These are phyloP conservation scores for Zopfia rhizophila DNA, from an alignment of 2,329 filamentous ascomycete genomes.

Conservation along the genomic window DNA sequence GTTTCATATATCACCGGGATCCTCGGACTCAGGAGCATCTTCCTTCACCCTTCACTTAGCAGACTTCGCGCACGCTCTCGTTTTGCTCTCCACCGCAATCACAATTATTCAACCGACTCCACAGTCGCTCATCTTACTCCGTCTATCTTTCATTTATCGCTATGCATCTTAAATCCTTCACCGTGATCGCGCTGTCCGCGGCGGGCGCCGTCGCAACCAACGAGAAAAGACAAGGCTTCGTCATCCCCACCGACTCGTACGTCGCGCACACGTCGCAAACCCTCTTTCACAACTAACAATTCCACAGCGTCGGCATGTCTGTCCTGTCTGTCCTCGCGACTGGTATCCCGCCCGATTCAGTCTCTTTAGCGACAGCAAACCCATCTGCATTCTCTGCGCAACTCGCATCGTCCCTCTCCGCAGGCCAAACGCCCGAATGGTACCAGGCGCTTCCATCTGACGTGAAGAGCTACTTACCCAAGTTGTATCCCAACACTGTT, in stretches of 20 bases:
- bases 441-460: constrained; percentile 57
- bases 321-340: constrained; percentile 56
- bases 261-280: constrained; percentile 1
- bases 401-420: constrained; percentile 56
- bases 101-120: no score
- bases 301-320: constrained; percentile 43
- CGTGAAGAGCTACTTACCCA: constrained; percentile 56
- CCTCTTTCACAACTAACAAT: neutral
- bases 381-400: constrained; percentile 52
- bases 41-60: constrained; percentile 9
- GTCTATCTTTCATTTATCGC: constrained; percentile 24
- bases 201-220: constrained; percentile 39
- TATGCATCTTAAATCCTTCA: constrained; percentile 45
- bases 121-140: constrained; percentile 26
- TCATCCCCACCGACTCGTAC: constrained; percentile 28
- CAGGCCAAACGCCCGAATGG: constrained; percentile 57
- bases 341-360: constrained; percentile 55
- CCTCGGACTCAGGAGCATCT: constrained; percentile 3
- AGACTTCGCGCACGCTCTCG: constrained; percentile 4
- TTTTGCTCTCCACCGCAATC: constrained; percentile 2
- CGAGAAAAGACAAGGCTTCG: no score
- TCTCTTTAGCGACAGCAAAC: constrained; percentile 55
- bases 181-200: constrained; percentile 41
- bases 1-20: constrained; percentile 9
- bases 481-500: constrained; percentile 41